Percentiles rank a stretch among this genome's conserved stretches.
These are phyloP conservation scores for Colletotrichum lini DNA, from an alignment of 2,329 filamentous ascomycete genomes.

Conservation along the genomic window DNA sequence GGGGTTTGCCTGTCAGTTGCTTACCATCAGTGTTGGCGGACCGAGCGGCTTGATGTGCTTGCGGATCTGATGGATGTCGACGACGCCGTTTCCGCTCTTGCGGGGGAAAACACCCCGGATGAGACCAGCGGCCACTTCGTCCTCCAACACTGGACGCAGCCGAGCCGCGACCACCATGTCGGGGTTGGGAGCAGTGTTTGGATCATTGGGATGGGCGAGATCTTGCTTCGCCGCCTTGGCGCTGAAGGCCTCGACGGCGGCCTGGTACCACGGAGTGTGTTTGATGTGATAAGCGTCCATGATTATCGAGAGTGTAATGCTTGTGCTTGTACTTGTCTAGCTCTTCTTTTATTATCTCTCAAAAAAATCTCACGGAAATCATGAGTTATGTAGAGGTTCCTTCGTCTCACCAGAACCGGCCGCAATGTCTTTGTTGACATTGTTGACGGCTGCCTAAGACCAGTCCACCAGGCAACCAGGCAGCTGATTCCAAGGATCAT, in stretches of 20 bases:
- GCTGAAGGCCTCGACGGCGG: constrained; percentile 23
- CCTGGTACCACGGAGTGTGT: constrained; percentile 27
- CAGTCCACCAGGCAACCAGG: constrained; percentile 8
- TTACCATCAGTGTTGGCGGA: constrained; percentile 51
- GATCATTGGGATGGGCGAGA: background rate
- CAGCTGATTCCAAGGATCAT: background rate
- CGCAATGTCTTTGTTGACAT: background rate
- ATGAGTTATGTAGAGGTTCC: background rate
- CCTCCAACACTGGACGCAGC: constrained; percentile 54
- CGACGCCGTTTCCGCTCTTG: constrained; percentile 38
- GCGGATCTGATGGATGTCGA: constrained; percentile 57
- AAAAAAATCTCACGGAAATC: too few relatives aligned
- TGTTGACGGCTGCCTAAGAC: constrained; percentile 8
- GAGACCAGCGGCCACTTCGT: constrained; percentile 51
- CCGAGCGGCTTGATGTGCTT: constrained; percentile 49
- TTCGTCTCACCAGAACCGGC: background rate
- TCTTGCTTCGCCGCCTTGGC: constrained; percentile 19
- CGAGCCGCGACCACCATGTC: constrained; percentile 56
- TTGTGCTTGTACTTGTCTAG: too few relatives aligned
- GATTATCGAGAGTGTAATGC: background rate
- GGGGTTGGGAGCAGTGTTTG: constrained; percentile 18
- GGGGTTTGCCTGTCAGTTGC: background rate
- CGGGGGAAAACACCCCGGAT: constrained; percentile 49
- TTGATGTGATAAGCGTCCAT: constrained; percentile 37
- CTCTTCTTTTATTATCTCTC: too few relatives aligned